Percentiles rank a stretch among this genome's conserved stretches.
These are phyloP conservation scores for Asterochloris erici DNA, from an alignment of 139 green algal genomes.

Conservation along the genomic window DNA sequence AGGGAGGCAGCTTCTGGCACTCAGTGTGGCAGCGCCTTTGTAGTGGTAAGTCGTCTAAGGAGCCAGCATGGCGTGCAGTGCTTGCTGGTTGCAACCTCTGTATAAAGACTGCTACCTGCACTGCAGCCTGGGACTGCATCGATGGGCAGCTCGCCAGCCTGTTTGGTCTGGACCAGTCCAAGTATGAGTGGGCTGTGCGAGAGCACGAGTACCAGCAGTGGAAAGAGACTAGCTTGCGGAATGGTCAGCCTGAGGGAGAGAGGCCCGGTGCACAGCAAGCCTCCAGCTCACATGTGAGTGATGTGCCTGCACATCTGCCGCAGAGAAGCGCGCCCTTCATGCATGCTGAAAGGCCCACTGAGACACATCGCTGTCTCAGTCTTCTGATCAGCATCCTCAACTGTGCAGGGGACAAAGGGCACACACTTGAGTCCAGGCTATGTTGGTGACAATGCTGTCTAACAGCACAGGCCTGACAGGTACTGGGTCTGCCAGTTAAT, in stretches of 20 bases:
- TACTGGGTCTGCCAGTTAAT: no score
- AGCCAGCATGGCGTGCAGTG: not conserved
- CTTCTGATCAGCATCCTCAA: no score
- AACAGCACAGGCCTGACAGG: no score
- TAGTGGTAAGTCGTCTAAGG: not conserved
- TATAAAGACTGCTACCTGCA: not conserved
- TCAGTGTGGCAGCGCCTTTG: not conserved
- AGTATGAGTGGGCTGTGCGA: slow-evolving; percentile 20
- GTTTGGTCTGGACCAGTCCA: slow-evolving; percentile 19
- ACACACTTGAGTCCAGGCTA: no score
- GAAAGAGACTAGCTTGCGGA: not conserved
- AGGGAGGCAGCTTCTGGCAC: no score
- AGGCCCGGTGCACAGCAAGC: not conserved
- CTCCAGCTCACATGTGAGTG: not conserved
- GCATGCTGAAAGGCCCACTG: not conserved
- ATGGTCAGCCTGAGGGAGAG: not conserved
- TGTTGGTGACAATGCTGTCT: no score
- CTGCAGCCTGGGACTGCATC: slow-evolving; percentile 9
- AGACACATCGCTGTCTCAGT: no score
- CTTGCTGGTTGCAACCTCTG: not conserved
- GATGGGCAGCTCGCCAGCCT: slow-evolving; percentile 15
- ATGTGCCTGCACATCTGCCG: not conserved
- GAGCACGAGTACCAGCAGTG: slow-evolving; percentile 11
- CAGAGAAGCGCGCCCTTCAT: not conserved
- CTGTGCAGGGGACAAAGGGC: no score